Conservation (phyloP, 768 basidiomycete species). For the Pulveroboletus sp. region DNA sequence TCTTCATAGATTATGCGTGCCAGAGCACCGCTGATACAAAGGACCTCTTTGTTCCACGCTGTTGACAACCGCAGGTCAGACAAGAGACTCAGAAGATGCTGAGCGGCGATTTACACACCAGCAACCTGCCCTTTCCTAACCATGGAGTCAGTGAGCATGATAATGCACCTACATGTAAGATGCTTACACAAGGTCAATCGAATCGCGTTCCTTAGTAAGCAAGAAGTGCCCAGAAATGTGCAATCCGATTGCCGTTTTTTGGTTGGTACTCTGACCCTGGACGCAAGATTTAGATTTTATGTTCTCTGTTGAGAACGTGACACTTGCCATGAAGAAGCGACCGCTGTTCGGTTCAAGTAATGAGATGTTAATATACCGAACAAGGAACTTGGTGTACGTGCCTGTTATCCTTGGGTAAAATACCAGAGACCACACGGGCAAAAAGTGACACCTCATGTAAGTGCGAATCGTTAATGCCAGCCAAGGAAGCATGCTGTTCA, state of each 20-base stretch:
- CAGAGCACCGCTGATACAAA: slow-evolving; percentile 78
- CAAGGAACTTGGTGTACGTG: background rate
- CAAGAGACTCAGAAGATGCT: background rate
- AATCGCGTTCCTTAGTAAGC: slow-evolving; percentile 92
- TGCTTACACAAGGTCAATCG: slow-evolving; percentile 78
- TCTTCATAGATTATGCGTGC: slow-evolving; percentile 80
- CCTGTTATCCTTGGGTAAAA: slow-evolving; percentile 6
- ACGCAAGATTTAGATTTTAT: background rate
- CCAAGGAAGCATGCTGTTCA: slow-evolving; percentile 2
- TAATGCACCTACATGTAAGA: background rate
- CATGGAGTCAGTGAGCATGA: slow-evolving; percentile 1
- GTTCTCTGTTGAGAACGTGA: background rate
- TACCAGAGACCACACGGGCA: background rate
- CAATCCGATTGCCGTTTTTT: slow-evolving; percentile 75
- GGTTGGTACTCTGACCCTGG: slow-evolving; percentile 83
- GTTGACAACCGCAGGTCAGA: background rate
- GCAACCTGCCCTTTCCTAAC: slow-evolving; percentile 79
- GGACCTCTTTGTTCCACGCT: slow-evolving; percentile 90
- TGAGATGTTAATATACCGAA: background rate
- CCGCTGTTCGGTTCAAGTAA: background rate
- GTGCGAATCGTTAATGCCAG: background rate
- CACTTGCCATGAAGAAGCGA: slow-evolving; percentile 14
- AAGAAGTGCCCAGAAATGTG: slow-evolving; percentile 81
- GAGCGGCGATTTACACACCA: slow-evolving; percentile 37
- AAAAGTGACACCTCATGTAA: background rate